Conservation (phyloP, 164 flowering plant genomes). For the Kingdonia uniflora region DNA sequence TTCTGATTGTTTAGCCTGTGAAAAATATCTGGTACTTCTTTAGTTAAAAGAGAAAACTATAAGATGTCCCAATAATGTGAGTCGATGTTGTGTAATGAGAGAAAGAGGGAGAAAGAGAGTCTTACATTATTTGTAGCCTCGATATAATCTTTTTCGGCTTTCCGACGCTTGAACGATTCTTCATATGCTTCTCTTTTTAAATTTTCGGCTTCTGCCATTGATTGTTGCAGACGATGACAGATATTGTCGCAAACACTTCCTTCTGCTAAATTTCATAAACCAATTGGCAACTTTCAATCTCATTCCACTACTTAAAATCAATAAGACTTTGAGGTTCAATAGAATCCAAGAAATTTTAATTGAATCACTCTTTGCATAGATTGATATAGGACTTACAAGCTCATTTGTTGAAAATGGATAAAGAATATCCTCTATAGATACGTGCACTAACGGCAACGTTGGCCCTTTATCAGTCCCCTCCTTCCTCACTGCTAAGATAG, state of each 20-base stretch:
- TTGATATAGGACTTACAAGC: conserved; percentile 20
- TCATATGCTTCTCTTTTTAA: conserved; percentile 42
- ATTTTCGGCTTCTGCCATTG: conserved; percentile 40
- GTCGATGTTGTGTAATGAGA: too few relatives aligned
- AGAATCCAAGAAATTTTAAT: neutral
- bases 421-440: conserved; percentile 7
- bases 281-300: too few relatives aligned
- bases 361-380: neutral
- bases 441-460: conserved; percentile 1
- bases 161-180: conserved; percentile 47
- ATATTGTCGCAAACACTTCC: conserved; percentile 23
- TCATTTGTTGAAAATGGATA: conserved; percentile 27
- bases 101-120: too few relatives aligned
- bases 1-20: conserved; percentile 56
- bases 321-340: neutral
- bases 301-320: too few relatives aligned
- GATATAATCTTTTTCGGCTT: conserved; percentile 58
- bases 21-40: neutral
- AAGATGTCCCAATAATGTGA: too few relatives aligned
- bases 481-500: conserved; percentile 10
- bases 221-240: conserved; percentile 38
- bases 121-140: conserved; percentile 53
- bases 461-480: conserved; percentile 12
- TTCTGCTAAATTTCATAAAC: conserved; percentile 26
- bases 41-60: too few relatives aligned